Percentiles rank a stretch among this genome's conserved stretches.
These are phyloP conservation scores for Lentinula aciculospora DNA, from an alignment of 768 basidiomycete species.

Conservation along the genomic window DNA sequence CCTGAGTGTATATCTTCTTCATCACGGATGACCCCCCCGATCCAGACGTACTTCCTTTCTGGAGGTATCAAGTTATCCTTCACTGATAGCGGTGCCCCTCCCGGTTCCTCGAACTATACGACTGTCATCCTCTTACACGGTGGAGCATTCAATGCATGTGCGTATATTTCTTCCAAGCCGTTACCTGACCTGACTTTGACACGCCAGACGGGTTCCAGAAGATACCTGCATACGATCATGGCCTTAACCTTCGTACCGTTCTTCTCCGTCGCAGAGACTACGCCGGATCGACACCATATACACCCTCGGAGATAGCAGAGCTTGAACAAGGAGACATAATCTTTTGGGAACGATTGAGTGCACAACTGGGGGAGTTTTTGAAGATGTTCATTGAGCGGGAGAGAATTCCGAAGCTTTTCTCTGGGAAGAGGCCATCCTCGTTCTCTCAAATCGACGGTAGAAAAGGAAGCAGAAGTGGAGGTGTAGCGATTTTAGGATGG, in stretches of 20 bases:
- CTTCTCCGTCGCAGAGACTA: slow-evolving; percentile 18
- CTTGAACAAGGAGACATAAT: slow-evolving; percentile 9
- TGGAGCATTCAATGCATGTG: slow-evolving; percentile 16
- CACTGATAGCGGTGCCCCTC: slow-evolving; percentile 8
- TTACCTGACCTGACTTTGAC: neutral
- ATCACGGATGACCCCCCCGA: neutral
- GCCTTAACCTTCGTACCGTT: slow-evolving; percentile 15
- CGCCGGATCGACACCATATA: slow-evolving; percentile 16
- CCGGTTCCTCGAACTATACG: slow-evolving; percentile 11
- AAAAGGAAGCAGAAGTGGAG: slow-evolving; percentile 11
- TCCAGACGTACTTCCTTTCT: slow-evolving; percentile 1
- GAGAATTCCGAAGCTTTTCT: slow-evolving; percentile 11
- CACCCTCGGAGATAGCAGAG: slow-evolving; percentile 14
- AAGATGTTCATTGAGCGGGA: slow-evolving; percentile 12
- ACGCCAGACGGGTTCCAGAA: slow-evolving; percentile 11
- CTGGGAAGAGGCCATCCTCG: neutral
- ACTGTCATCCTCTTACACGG: slow-evolving; percentile 18
- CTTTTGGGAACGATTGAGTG: slow-evolving; percentile 11
- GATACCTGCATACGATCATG: slow-evolving; percentile 8
- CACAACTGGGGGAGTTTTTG: slow-evolving; percentile 15
- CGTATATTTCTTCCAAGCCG: neutral
- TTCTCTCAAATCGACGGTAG: neutral
- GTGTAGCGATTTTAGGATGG: slow-evolving; percentile 16
- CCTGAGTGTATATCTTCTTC: no score
- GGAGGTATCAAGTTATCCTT: slow-evolving; percentile 5